Percentiles rank a stretch among this genome's conserved stretches.
Evolutionary conservation across 768 basidiomycete genomes (phyloP).

Genomic region (Butyriboletus loyo): DNA sequence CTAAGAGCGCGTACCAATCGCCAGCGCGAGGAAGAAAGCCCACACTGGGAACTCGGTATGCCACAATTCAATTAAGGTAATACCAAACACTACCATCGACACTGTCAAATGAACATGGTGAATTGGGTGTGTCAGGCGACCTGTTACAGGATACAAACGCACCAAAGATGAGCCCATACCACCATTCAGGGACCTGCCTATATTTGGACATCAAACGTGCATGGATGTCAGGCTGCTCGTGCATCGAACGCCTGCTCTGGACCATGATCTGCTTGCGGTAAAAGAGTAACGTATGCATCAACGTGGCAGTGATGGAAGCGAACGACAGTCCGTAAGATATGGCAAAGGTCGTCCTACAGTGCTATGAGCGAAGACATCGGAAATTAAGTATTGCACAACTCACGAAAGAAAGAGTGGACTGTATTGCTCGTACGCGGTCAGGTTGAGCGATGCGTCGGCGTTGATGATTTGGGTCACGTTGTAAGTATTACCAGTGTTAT

Average conservation of each 20-base stretch:
- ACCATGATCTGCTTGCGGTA: conserved; percentile 78
- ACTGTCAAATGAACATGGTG: conserved; percentile 18
- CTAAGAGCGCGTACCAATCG: conserved; percentile 22
- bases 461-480: conserved; percentile 58
- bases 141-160: background rate
- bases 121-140: background rate
- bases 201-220: conserved; percentile 56
- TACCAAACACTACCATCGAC: conserved; percentile 55
- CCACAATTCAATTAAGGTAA: conserved; percentile 60
- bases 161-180: conserved; percentile 42
- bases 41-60: conserved; percentile 46
- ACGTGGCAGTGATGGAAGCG: conserved; percentile 71
- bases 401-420: conserved; percentile 60
- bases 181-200: conserved; percentile 59
- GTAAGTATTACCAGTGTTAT: conserved; percentile 58
- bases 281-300: conserved; percentile 70
- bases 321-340: conserved; percentile 81
- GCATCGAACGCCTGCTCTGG: conserved; percentile 65
- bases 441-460: conserved; percentile 51
- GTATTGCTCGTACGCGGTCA: conserved; percentile 52
- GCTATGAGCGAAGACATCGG: background rate
- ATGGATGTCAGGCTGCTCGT: conserved; percentile 77
- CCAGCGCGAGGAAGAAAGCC: conserved; percentile 39
- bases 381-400: background rate
- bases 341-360: conserved; percentile 56